Conservation (phyloP, 805 yeast species). For the Kluyveromyces starmeri region DNA sequence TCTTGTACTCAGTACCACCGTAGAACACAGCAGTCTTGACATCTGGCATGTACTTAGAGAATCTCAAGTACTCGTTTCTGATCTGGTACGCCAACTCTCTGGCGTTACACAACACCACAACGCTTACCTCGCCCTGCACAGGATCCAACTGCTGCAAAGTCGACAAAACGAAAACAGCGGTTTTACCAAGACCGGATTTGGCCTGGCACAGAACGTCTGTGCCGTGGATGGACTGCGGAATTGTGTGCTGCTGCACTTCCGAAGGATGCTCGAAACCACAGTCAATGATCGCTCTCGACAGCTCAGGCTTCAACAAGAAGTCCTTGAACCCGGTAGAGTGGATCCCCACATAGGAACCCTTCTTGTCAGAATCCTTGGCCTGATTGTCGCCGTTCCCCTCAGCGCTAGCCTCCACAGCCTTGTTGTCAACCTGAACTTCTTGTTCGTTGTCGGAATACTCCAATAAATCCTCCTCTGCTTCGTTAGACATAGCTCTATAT, state of each 20-base stretch:
- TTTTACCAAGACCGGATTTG: conserved; percentile 98
- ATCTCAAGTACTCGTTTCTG: conserved; percentile 93
- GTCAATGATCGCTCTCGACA: conserved; percentile 94
- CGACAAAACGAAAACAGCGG: conserved; percentile 93
- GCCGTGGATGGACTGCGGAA: conserved; percentile 96
- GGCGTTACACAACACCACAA: conserved; percentile 93
- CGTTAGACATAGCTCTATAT: conserved; percentile 63
- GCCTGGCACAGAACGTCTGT: conserved; percentile 98
- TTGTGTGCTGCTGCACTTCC: conserved; percentile 98
- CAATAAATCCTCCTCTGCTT: conserved; percentile 97
- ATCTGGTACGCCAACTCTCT: conserved; percentile 98
- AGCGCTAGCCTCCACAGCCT: conserved; percentile 34
- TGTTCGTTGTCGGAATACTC: conserved; percentile 99
- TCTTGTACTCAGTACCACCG: conserved; percentile 85
- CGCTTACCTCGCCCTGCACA: conserved; percentile 91
- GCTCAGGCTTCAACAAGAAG: conserved; percentile 91
- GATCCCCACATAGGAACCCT: conserved; percentile 96
- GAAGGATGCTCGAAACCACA: conserved; percentile 99
- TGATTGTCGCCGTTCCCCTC: conserved; percentile 15
- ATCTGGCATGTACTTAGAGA: conserved; percentile 97
- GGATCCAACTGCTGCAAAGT: conserved; percentile 97
- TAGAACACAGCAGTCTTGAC: conserved; percentile 94
- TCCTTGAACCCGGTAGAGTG: conserved; percentile 99
- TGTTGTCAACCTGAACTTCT: conserved; percentile 57
- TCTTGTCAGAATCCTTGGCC: conserved; percentile 57